Percentiles rank a stretch among this genome's conserved stretches.
These are phyloP conservation scores for Boletales sp. DNA, from an alignment of 768 basidiomycete genomes.

Conservation along the genomic window DNA sequence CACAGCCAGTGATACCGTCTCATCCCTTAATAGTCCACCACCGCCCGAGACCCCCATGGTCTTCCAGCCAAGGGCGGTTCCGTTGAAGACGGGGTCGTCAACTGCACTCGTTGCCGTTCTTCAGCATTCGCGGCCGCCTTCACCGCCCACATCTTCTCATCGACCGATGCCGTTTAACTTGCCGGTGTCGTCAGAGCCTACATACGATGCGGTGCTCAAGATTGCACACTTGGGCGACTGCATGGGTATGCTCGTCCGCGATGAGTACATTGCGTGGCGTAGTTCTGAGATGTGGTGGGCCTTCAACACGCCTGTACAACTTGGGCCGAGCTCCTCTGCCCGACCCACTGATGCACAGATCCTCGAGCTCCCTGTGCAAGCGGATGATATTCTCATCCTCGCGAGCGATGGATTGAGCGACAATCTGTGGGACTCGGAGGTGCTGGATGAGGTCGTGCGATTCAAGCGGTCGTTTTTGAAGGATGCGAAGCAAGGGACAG, in stretches of 20 bases:
- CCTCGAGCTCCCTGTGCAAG: slow-evolving; percentile 63
- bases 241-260: slow-evolving; percentile 82
- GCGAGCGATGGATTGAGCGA: slow-evolving; percentile 81
- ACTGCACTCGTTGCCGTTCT: slow-evolving; percentile 67
- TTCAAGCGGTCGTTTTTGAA: slow-evolving; percentile 43
- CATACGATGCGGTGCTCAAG: slow-evolving; percentile 59
- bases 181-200: slow-evolving; percentile 30
- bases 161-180: slow-evolving; percentile 17
- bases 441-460: slow-evolving; percentile 73
- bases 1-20: neutral
- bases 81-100: slow-evolving; percentile 59
- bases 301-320: slow-evolving; percentile 65
- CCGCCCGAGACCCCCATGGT: slow-evolving; percentile 16
- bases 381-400: slow-evolving; percentile 76
- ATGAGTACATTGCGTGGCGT: slow-evolving; percentile 75
- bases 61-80: slow-evolving; percentile 26
- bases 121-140: slow-evolving; percentile 36
- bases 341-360: slow-evolving; percentile 66
- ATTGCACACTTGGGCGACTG: slow-evolving; percentile 88
- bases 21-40: neutral
- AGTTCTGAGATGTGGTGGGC: slow-evolving; percentile 94
- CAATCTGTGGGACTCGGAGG: slow-evolving; percentile 86
- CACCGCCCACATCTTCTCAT: slow-evolving; percentile 10
- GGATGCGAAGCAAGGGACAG: slow-evolving; percentile 12
- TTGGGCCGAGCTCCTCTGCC: slow-evolving; percentile 59